Evolutionary conservation across 495 filamentous ascomycete genomes (phyloP).

Genomic region (Chaetomium tenue): DNA sequence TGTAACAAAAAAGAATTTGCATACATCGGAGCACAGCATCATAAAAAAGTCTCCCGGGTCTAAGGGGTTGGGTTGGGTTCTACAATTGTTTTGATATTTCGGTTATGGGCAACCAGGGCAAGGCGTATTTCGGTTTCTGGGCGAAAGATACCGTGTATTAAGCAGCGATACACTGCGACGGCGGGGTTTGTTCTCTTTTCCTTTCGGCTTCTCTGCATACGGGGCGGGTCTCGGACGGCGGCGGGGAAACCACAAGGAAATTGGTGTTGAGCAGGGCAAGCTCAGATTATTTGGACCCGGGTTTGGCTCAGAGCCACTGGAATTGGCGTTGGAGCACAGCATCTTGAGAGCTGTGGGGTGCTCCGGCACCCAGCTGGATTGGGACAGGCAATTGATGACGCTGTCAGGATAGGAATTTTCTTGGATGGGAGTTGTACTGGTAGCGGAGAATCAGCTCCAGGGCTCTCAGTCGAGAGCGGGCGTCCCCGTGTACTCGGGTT

Average conservation of each 20-base stretch:
- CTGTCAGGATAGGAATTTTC: conserved; percentile 26
- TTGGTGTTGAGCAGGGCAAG: conserved; percentile 18
- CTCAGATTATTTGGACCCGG: conserved; percentile 20
- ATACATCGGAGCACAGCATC: conserved; percentile 55
- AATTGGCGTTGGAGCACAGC: conserved; percentile 26
- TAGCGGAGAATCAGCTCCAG: too few relatives aligned
- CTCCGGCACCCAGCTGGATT: conserved; percentile 7
- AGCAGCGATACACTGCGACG: conserved; percentile 39
- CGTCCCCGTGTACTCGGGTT: conserved; percentile 4
- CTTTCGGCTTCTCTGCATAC: conserved; percentile 37
- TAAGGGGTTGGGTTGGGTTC: conserved; percentile 24
- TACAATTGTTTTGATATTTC: conserved; percentile 35
- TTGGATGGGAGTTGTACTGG: conserved; percentile 19
- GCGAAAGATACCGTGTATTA: conserved; percentile 27
- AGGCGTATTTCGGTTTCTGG: conserved; percentile 36
- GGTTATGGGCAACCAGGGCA: conserved; percentile 25
- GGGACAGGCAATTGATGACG: conserved; percentile 23
- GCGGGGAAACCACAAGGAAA: conserved; percentile 12
- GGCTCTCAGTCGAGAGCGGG: neutral
- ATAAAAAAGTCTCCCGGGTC: conserved; percentile 47
- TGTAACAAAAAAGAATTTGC: conserved; percentile 48
- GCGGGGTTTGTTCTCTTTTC: conserved; percentile 39
- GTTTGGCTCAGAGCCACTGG: conserved; percentile 17
- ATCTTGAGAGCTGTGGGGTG: conserved; percentile 17
- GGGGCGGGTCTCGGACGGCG: conserved; percentile 19